Conservation (phyloP, 2,329 filamentous ascomycete genomes). For the Penicillium vulpinum region DNA sequence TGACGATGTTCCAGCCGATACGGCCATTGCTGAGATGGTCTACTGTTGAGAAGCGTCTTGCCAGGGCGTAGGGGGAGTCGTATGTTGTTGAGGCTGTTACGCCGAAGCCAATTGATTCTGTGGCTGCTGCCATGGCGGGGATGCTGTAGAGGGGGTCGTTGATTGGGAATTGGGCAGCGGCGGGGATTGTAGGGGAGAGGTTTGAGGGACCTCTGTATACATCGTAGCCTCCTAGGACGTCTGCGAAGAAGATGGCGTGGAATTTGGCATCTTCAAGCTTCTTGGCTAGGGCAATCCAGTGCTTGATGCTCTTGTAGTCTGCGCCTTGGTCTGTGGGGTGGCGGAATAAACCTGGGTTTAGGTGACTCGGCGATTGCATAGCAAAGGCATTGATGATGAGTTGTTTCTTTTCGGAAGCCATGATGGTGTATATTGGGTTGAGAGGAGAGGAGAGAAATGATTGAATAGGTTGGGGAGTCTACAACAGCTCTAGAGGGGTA, state of each 20-base stretch:
- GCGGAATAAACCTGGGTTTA: constrained; percentile 46
- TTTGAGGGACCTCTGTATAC: constrained; percentile 48
- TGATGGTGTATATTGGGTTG: neutral
- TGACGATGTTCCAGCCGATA: constrained; percentile 57
- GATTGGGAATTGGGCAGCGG: constrained; percentile 46
- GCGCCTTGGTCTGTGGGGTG: constrained; percentile 39
- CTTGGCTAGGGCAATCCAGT: constrained; percentile 52
- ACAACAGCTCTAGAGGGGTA: neutral
- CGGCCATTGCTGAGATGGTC: constrained; percentile 55
- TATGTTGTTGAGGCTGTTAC: constrained; percentile 58
- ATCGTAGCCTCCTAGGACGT: constrained; percentile 51
- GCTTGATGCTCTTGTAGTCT: constrained; percentile 45
- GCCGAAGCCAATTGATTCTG: constrained; percentile 51
- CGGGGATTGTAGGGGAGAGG: constrained; percentile 40
- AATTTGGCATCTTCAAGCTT: constrained; percentile 52
- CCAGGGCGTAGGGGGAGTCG: constrained; percentile 56
- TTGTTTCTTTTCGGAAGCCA: constrained; percentile 32
- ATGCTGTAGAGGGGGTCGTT: constrained; percentile 46
- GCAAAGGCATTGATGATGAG: constrained; percentile 52
- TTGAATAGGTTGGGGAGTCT: neutral
- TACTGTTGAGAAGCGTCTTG: constrained; percentile 55
- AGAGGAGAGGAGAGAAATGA: neutral
- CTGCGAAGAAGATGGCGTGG: constrained; percentile 54
- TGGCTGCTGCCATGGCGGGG: constrained; percentile 50
- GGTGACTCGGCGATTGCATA: constrained; percentile 50